A percentile compares a stretch with the other conserved stretches of the same genome.
These are phyloP conservation scores for Chionographis japonica DNA, from an alignment of 106 monocot species.

Conservation along the genomic window DNA sequence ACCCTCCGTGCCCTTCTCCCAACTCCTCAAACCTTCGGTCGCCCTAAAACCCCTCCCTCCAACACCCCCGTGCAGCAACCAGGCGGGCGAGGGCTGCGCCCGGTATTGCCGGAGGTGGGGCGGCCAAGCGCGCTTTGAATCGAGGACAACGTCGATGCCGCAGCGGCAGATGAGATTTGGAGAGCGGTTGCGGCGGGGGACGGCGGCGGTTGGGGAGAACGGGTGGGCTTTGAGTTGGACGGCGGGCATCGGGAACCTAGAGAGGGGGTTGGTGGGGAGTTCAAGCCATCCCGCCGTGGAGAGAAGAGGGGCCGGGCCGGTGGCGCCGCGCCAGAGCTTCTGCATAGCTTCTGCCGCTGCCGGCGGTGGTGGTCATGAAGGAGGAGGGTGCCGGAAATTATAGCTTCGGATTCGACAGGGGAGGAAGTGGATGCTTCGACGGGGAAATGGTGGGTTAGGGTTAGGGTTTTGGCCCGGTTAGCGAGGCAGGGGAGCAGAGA, in stretches of 20 bases:
- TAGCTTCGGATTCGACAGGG: neutral
- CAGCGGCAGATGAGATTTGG: neutral
- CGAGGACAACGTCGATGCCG: neutral
- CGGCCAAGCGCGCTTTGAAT: constrained; percentile 3
- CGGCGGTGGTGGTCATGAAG: constrained; percentile 2
- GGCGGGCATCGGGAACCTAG: constrained; percentile 4
- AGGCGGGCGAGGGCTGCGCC: neutral
- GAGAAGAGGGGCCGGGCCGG: constrained; percentile 3
- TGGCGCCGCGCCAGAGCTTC: constrained; percentile 29
- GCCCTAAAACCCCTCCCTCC: constrained; percentile 12
- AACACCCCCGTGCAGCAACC: neutral
- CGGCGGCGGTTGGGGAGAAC: neutral
- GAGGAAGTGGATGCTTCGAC: neutral
- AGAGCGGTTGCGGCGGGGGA: neutral
- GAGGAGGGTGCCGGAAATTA: neutral
- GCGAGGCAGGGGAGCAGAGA: neutral
- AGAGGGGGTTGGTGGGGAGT: neutral
- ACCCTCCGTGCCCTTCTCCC: constrained; percentile 19
- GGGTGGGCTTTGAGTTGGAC: neutral
- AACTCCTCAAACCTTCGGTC: constrained; percentile 5
- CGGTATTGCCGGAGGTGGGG: constrained; percentile 1
- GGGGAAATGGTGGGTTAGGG: neutral
- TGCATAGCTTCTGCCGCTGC: constrained; percentile 20
- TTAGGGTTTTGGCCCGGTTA: neutral
- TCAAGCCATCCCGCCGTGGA: constrained; percentile 17